phyloP scores from a whole-genome alignment of 768 basidiomycete species.

The Solioccasus polychromus region DNA sequence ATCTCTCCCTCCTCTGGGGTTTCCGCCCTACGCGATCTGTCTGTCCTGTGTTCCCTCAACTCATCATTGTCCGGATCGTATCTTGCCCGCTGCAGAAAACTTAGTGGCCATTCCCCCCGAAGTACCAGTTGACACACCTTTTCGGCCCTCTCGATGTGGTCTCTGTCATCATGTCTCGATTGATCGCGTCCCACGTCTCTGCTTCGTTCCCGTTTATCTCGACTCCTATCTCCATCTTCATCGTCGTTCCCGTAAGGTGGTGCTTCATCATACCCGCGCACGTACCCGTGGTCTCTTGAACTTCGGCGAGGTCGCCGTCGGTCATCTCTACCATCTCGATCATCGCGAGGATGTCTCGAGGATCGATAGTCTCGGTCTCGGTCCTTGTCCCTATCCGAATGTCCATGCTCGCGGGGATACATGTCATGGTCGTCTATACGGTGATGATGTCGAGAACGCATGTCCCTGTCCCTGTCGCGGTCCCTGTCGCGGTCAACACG shows the following conservation, averaged over 20 bases:
- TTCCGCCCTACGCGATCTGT: constrained; percentile 52
- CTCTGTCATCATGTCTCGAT: constrained; percentile 42
- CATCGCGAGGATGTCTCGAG: constrained; percentile 51
- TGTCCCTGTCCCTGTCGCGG: constrained; percentile 42
- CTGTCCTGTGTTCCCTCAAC: constrained; percentile 40
- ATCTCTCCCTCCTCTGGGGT: constrained; percentile 91
- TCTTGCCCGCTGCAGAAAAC: constrained; percentile 45
- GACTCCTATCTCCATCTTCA: constrained; percentile 30
- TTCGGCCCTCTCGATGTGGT: constrained; percentile 57
- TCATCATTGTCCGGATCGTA: constrained; percentile 49
- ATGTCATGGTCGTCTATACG: constrained; percentile 34
- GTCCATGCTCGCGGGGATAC: constrained; percentile 34
- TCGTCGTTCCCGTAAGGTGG: constrained; percentile 39
- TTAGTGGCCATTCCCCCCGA: constrained; percentile 4
- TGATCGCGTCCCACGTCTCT: constrained; percentile 33
- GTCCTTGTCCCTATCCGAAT: constrained; percentile 34
- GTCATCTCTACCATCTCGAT: constrained; percentile 54
- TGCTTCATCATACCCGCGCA: constrained; percentile 50
- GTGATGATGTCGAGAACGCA: constrained; percentile 32
- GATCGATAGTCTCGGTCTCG: constrained; percentile 41
- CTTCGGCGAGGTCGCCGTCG: constrained; percentile 41
- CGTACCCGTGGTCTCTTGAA: constrained; percentile 38
- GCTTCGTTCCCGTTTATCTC: constrained; percentile 51
- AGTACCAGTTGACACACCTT: constrained; percentile 46
- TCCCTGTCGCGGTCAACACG: constrained; percentile 42